Conservation (phyloP, 2,329 filamentous ascomycete genomes). For the Pseudogymnoascus sp. region DNA sequence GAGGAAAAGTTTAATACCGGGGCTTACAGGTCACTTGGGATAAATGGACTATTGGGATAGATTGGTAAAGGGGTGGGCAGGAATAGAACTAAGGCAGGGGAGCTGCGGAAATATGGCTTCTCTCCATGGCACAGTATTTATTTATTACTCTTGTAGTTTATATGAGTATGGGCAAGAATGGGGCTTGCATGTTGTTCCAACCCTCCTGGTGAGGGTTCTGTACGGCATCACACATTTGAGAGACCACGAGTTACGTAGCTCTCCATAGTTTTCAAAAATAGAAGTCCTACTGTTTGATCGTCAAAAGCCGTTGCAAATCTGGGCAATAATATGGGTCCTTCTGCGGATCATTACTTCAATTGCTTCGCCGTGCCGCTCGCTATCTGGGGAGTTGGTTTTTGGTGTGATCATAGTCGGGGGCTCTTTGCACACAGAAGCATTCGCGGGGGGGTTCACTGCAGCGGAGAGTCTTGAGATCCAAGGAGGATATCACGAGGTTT, state of each 20-base stretch:
- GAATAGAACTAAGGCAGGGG: background rate
- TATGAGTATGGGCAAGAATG: background rate
- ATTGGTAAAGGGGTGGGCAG: background rate
- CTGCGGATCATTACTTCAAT: background rate
- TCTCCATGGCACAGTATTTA: background rate
- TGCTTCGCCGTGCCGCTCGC: background rate
- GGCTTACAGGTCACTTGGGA: background rate
- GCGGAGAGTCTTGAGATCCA: background rate
- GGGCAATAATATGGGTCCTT: background rate
- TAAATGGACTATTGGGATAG: background rate
- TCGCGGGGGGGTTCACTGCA: background rate
- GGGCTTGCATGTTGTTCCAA: background rate
- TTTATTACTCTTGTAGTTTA: background rate
- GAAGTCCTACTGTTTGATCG: background rate
- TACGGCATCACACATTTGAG: no score
- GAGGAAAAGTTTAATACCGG: background rate
- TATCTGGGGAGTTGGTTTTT: background rate
- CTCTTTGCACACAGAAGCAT: background rate
- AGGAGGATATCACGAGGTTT: constrained; percentile 4
- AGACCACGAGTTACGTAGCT: background rate
- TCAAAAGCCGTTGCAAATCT: background rate
- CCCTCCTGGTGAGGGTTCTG: no score
- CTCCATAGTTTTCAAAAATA: background rate
- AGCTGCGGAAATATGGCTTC: background rate
- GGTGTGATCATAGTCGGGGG: background rate